Evolutionary conservation across 2,329 filamentous ascomycete species (phyloP).

Genomic region (Colletotrichum costaricense): DNA sequence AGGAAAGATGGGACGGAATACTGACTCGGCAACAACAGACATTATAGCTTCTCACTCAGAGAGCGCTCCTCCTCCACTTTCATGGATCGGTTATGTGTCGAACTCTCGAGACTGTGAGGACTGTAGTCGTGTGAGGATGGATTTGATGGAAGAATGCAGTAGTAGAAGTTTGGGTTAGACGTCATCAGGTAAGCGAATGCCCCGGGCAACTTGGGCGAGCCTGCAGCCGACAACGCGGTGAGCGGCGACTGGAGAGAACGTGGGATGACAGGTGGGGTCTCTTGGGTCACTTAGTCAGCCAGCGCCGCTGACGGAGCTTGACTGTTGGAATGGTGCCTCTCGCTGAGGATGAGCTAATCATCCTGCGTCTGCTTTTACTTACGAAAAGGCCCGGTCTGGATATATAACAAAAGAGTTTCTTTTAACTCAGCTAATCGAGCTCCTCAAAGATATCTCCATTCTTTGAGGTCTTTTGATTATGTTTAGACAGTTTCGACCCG

Average conservation of each 20-base stretch:
- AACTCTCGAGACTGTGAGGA: slow-evolving; percentile 5
- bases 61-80: slow-evolving; percentile 33
- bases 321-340: neutral
- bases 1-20: slow-evolving; percentile 36
- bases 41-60: slow-evolving; percentile 41
- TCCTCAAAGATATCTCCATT: neutral
- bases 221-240: slow-evolving; percentile 6
- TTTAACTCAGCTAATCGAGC: neutral
- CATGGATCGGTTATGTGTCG: slow-evolving; percentile 11
- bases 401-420: neutral
- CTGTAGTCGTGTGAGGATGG: slow-evolving; percentile 27
- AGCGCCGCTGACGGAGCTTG: slow-evolving; percentile 29
- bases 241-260: slow-evolving; percentile 1
- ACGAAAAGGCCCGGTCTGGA: neutral
- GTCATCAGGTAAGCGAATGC: slow-evolving; percentile 34
- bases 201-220: slow-evolving; percentile 20
- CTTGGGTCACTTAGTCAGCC: slow-evolving; percentile 16
- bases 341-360: neutral
- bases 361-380: neutral
- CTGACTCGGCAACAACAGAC: slow-evolving; percentile 62
- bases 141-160: neutral
- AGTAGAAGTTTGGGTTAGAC: slow-evolving; percentile 23
- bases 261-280: slow-evolving; percentile 21
- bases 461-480: neutral
- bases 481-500: too few species aligned